Conservation (phyloP, 176 grass and related monocot genomes). For the Miscanthus lutarioriparius region DNA sequence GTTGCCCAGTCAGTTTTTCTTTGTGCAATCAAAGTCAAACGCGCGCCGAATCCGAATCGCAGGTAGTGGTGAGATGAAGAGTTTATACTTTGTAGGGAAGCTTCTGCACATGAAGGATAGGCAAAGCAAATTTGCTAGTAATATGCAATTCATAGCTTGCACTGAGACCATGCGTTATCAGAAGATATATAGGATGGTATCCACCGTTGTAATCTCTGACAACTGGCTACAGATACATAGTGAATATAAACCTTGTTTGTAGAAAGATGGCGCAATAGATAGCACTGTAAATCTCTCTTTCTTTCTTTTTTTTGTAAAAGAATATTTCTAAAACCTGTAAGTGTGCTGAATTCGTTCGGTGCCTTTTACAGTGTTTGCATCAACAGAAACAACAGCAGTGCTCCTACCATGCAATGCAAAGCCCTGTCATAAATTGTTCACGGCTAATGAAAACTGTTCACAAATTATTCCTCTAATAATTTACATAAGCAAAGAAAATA, state of each 20-base stretch:
- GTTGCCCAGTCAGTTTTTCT: background rate
- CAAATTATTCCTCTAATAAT: background rate
- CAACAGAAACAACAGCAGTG: background rate
- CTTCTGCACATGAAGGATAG: background rate
- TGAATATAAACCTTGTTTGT: background rate
- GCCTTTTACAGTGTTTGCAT: background rate
- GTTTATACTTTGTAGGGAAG: background rate
- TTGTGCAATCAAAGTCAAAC: background rate
- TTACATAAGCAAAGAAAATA: background rate
- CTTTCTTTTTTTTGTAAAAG: background rate
- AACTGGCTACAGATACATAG: slow-evolving; percentile 20
- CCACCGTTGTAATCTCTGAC: slow-evolving; percentile 15
- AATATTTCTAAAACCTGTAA: background rate
- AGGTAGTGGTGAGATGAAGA: background rate
- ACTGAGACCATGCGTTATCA: background rate
- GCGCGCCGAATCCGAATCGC: background rate
- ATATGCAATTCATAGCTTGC: background rate
- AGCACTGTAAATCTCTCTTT: background rate
- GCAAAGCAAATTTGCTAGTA: background rate
- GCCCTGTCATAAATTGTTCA: background rate
- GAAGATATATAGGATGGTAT: slow-evolving; percentile 11
- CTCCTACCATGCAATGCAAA: background rate
- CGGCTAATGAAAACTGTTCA: background rate
- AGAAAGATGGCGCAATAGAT: slow-evolving; percentile 10
- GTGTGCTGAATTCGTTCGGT: background rate